Conservation (phyloP, 495 filamentous ascomycete species). For the Penicillium maclennaniae region DNA sequence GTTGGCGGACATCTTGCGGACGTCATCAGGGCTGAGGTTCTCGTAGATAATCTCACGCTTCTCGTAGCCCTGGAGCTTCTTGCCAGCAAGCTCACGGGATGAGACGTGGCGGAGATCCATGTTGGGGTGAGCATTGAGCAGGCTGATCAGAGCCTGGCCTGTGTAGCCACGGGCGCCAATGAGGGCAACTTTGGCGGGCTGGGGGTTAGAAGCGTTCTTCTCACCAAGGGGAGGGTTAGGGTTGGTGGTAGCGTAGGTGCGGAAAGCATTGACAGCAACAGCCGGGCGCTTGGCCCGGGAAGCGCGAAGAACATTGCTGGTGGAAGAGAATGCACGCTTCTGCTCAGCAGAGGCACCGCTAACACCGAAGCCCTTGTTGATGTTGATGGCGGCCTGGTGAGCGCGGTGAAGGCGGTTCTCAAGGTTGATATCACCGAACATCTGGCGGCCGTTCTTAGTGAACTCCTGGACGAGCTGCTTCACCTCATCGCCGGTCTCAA, state of each 20-base stretch:
- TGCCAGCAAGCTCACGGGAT: conserved; percentile 86
- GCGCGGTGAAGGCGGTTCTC: conserved; percentile 79
- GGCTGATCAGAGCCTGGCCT: conserved; percentile 84
- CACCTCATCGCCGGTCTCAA: conserved; percentile 80
- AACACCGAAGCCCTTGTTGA: conserved; percentile 47
- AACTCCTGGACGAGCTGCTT: conserved; percentile 87
- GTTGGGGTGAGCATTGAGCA: conserved; percentile 89
- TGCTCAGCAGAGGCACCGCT: conserved; percentile 52
- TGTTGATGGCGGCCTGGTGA: conserved; percentile 58
- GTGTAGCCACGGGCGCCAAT: conserved; percentile 94
- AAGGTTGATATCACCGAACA: conserved; percentile 89
- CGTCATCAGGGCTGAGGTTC: conserved; percentile 85
- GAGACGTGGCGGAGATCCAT: conserved; percentile 93
- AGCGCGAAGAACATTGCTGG: conserved; percentile 41
- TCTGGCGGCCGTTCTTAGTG: conserved; percentile 72
- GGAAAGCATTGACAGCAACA: conserved; percentile 27
- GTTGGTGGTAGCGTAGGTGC: conserved; percentile 72
- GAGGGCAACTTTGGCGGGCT: conserved; percentile 79
- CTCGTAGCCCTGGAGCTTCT: conserved; percentile 85
- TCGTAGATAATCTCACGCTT: conserved; percentile 94
- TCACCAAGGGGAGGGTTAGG: conserved; percentile 95
- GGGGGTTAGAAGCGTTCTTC: conserved; percentile 80
- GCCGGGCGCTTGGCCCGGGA: conserved; percentile 29
- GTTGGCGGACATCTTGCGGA: conserved; percentile 82
- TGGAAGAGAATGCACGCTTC: conserved; percentile 61